Evolutionary conservation across 148 eudicot genomes (phyloP).

Genomic region (Diospyros lotus): DNA sequence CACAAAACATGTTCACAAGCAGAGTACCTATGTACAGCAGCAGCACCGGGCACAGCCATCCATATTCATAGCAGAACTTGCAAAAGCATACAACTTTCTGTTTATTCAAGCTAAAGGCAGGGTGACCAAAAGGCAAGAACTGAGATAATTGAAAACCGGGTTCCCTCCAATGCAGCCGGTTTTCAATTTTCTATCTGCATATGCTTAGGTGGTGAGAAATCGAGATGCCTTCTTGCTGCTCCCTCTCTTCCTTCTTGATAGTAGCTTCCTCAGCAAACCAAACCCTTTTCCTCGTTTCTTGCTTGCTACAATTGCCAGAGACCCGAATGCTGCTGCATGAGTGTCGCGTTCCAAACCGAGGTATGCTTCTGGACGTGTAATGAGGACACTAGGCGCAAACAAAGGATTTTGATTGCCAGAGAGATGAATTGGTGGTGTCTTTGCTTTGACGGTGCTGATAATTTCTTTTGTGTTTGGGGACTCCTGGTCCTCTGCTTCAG

Average conservation of each 20-base stretch:
- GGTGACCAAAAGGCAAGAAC: background rate
- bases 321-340: conserved; percentile 7
- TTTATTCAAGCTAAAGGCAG: no score
- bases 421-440: conserved; percentile 15
- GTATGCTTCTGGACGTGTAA: conserved; percentile 17
- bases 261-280: conserved; percentile 56
- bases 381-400: conserved; percentile 10
- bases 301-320: conserved; percentile 48
- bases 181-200: background rate
- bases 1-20: background rate
- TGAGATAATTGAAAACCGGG: background rate
- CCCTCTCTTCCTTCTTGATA: conserved; percentile 58
- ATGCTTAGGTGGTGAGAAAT: conserved; percentile 15
- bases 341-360: background rate
- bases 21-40: conserved; percentile 6
- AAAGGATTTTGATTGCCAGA: conserved; percentile 3
- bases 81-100: no score
- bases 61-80: no score
- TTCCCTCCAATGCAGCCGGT: background rate
- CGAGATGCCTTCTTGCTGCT: conserved; percentile 35
- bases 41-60: background rate
- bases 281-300: conserved; percentile 52
- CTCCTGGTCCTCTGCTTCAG: conserved; percentile 11
- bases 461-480: conserved; percentile 28
- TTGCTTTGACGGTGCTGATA: conserved; percentile 18